phyloP scores from a whole-genome alignment of 805 yeast genomes.

The Isabelozyma heimii region DNA sequence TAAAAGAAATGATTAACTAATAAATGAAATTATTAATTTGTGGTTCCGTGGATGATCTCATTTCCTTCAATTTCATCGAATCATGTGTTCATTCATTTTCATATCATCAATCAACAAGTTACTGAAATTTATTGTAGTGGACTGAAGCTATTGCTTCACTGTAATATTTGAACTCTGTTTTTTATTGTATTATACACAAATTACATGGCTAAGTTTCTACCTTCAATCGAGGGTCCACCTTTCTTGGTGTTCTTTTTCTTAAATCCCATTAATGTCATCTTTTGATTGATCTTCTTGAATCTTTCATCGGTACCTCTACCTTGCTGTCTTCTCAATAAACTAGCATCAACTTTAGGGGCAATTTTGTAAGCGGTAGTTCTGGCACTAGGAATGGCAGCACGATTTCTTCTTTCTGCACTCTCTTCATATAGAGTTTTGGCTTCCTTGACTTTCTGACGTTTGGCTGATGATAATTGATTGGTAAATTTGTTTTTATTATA shows the following conservation, averaged over 20 bases:
- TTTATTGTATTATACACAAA: background rate
- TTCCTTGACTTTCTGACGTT: slow-evolving; percentile 30
- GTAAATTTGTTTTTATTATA: slow-evolving; percentile 61
- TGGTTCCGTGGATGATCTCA: background rate
- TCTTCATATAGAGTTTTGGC: slow-evolving; percentile 75
- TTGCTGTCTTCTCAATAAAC: slow-evolving; percentile 42
- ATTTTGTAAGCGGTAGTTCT: slow-evolving; percentile 84
- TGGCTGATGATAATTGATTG: slow-evolving; percentile 36
- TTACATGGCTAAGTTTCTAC: slow-evolving; percentile 50
- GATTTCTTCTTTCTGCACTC: slow-evolving; percentile 84
- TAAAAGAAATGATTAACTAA: background rate
- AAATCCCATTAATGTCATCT: slow-evolving; percentile 45
- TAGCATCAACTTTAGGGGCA: slow-evolving; percentile 77
- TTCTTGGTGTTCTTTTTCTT: slow-evolving; percentile 52
- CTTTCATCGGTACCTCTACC: slow-evolving; percentile 64
- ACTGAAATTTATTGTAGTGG: background rate
- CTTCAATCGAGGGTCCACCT: slow-evolving; percentile 79
- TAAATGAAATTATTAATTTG: background rate
- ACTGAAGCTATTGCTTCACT: background rate
- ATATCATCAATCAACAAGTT: background rate
- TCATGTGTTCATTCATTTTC: background rate
- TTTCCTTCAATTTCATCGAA: background rate
- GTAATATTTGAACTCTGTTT: background rate
- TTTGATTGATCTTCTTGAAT: slow-evolving; percentile 72
- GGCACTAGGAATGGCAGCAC: slow-evolving; percentile 96